Base-by-base conservation (phyloP, 345 rosid species). In the Punica granatum region DNA sequence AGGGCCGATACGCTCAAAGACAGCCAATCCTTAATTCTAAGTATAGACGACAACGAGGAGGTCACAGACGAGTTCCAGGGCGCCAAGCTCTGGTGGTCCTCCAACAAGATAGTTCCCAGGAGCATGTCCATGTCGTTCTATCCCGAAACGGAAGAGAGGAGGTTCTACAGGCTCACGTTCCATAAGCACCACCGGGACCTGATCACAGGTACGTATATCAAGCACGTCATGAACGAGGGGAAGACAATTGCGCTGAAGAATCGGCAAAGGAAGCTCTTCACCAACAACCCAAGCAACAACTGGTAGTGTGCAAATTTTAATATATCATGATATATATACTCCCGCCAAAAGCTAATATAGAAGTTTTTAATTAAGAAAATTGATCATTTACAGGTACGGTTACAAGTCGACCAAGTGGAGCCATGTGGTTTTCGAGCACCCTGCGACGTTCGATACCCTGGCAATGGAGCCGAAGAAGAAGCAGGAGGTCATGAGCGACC, bases 391-490 rank as follows among this genome's bases (percentile, higher is more conserved):
- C 60, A 56, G 60, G 60, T 2, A 10, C 2, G 34, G 43, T 46
- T 66, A 46, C 60, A 31, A 49, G 26, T 1, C 26, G 21, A 48
- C 19, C 46, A 63, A 19, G 53, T 74, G 77, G 77, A 74, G 63
- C 63, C 73, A 70, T 4, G 74, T 70, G 3, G 35, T 62, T 7
- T 70, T 74, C n/a, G 74, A 74, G 70, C 77, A 74, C 54, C 77
- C 77, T 0, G 73, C 77, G 4, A 74, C 16, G 12, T 74, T 74
- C n/a, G 70, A 66, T 0, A 74, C 77, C 2, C 54, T 74, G 10
- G 77, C 72, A 0, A 56, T 74, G 77, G 77, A 74, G 4, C 63
- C 64, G 31, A 19, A 11, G 63, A 60, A 70, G 74, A 74, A 70
- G 68, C 37, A 35, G 36, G 73, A 70, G 34, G 51, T 70, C 68